These are phyloP conservation scores for Metarhizium brunneum DNA, from an alignment of 2,329 filamentous ascomycete species.

Conservation along the genomic window DNA sequence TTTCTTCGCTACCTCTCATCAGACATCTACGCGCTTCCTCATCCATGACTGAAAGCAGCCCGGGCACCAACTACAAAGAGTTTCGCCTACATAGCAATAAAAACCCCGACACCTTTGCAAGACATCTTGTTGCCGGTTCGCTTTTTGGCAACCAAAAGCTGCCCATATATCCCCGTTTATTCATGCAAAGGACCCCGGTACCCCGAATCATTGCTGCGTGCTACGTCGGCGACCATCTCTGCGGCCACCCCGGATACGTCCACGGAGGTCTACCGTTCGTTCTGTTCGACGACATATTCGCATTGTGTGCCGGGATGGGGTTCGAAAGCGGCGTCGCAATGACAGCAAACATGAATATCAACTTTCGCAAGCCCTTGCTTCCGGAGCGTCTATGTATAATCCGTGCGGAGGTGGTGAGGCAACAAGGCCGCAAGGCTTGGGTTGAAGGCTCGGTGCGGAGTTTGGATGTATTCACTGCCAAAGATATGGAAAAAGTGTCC, in stretches of 20 bases:
- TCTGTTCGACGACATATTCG: constrained; percentile 4
- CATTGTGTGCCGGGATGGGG: background rate
- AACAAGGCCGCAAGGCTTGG: constrained; percentile 1
- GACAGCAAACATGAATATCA: constrained; percentile 3
- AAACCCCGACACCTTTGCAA: background rate
- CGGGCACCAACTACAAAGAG: background rate
- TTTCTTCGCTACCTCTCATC: background rate
- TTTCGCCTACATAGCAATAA: constrained; percentile 3
- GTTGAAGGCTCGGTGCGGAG: constrained; percentile 2
- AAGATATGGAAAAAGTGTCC: background rate
- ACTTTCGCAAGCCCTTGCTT: background rate
- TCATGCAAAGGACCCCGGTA: background rate
- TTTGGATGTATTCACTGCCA: background rate
- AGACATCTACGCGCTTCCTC: background rate
- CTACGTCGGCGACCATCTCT: background rate
- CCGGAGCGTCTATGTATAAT: constrained; percentile 2
- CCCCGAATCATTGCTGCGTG: background rate
- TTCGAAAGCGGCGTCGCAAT: constrained; percentile 1
- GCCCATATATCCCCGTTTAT: background rate
- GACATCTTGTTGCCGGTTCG: constrained; percentile 1
- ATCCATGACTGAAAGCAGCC: background rate
- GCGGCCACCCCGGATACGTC: constrained; percentile 2
- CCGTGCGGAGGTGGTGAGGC: background rate
- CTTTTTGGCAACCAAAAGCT: background rate
- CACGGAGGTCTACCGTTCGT: background rate